phyloP scores from a whole-genome alignment of 148 eudicot species.

The Cornus kousa region DNA sequence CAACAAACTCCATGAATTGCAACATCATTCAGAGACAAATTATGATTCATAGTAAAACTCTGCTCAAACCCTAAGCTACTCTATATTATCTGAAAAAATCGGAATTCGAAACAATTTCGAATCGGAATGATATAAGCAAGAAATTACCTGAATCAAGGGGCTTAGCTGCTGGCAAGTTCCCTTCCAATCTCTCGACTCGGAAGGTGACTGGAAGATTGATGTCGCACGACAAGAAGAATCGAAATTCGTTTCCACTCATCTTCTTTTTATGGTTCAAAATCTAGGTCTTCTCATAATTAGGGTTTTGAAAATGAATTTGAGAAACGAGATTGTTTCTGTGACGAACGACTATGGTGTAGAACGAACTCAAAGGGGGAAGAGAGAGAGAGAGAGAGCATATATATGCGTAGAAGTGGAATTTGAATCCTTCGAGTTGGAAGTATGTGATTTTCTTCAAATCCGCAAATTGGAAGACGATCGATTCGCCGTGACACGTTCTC shows the following conservation, averaged over 20 bases:
- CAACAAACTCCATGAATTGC: background rate
- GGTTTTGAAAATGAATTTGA: background rate
- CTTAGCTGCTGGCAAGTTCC: constrained; percentile 40
- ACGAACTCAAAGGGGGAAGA: too few species aligned
- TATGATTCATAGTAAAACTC: background rate
- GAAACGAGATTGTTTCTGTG: too few species aligned
- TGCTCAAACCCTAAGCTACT: background rate
- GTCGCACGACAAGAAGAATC: constrained; percentile 91
- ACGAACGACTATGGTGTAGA: too few species aligned
- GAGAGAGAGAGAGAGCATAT: background rate
- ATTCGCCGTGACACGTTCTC: too few species aligned
- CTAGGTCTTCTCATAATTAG: background rate
- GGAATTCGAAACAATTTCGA: background rate
- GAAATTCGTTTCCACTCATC: constrained; percentile 79
- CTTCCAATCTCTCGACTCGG: constrained; percentile 73
- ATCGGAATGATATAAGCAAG: background rate
- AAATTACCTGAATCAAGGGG: constrained; percentile 24
- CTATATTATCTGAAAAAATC: background rate
- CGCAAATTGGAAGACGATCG: too few species aligned
- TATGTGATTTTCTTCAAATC: too few species aligned
- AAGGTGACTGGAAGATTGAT: constrained; percentile 85
- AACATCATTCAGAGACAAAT: background rate
- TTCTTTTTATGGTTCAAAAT: background rate
- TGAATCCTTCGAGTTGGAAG: background rate
- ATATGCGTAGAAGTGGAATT: too few species aligned